A percentile compares a stretch with the other conserved stretches of the same genome.
Conservation (phyloP, 2,329 filamentous ascomycete genomes). For the Xylariaceae sp. region DNA sequence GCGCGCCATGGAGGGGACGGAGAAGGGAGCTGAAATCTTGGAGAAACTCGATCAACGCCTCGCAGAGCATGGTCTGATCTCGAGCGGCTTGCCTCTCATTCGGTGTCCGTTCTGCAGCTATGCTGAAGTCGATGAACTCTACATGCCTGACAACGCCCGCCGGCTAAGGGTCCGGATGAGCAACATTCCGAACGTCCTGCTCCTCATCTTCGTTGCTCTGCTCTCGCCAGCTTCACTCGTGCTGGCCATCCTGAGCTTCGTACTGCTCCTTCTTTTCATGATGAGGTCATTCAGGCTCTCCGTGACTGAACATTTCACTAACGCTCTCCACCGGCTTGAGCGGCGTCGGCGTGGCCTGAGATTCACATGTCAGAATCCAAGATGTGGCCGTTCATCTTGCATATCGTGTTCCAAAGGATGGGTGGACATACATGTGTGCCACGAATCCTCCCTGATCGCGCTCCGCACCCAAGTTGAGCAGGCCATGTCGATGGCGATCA, state of each 20-base stretch:
- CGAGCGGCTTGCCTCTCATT: slow-evolving; percentile 68
- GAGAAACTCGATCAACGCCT: slow-evolving; percentile 73
- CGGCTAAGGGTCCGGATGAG: slow-evolving; percentile 52
- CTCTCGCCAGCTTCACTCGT: slow-evolving; percentile 50
- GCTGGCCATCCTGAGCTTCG: slow-evolving; percentile 42
- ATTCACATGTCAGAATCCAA: slow-evolving; percentile 69
- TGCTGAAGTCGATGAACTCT: slow-evolving; percentile 77
- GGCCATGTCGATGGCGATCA: slow-evolving; percentile 88
- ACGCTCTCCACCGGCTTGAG: slow-evolving; percentile 61
- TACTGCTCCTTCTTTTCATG: slow-evolving; percentile 37
- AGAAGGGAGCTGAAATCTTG: slow-evolving; percentile 65
- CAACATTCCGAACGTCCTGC: slow-evolving; percentile 40
- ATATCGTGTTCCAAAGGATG: slow-evolving; percentile 76
- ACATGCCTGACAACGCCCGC: slow-evolving; percentile 51
- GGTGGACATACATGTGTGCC: slow-evolving; percentile 84
- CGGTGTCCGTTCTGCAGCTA: slow-evolving; percentile 90
- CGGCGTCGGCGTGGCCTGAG: slow-evolving; percentile 66
- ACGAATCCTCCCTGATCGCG: slow-evolving; percentile 75
- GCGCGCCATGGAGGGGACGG: slow-evolving; percentile 65
- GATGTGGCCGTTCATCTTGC: slow-evolving; percentile 69
- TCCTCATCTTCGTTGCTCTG: slow-evolving; percentile 27
- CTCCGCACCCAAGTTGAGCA: slow-evolving; percentile 86
- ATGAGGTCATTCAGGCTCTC: slow-evolving; percentile 38
- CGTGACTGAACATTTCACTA: slow-evolving; percentile 44
- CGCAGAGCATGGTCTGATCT: slow-evolving; percentile 68